A percentile compares a stretch with the other conserved stretches of the same genome.
These are phyloP conservation scores for Beauveria varroae DNA, from an alignment of 2,329 filamentous ascomycete genomes.

Conservation along the genomic window DNA sequence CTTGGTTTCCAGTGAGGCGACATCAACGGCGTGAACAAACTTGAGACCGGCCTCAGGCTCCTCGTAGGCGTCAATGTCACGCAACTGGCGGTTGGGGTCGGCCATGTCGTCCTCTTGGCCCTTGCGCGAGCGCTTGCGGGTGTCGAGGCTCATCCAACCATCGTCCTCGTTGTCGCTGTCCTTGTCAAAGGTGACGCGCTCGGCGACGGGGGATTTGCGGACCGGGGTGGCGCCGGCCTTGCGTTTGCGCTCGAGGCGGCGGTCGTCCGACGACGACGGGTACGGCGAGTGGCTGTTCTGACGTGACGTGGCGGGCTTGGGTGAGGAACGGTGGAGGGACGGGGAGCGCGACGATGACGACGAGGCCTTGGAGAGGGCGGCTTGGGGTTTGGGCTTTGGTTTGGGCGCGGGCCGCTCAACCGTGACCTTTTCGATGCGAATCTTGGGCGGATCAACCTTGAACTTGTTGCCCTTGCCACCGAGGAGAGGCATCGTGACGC, in stretches of 20 bases:
- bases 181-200: constrained; percentile 43
- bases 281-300: constrained; percentile 36
- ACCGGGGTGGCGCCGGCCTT: constrained; percentile 28
- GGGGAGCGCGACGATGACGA: constrained; percentile 27
- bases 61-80: constrained; percentile 39
- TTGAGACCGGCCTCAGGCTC: constrained; percentile 32
- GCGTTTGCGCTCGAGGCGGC: constrained; percentile 38
- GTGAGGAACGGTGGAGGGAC: constrained; percentile 31
- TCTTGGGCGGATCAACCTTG: constrained; percentile 42
- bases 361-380: constrained; percentile 20
- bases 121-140: constrained; percentile 41
- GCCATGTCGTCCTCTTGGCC: constrained; percentile 31
- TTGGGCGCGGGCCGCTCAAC: constrained; percentile 31
- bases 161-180: constrained; percentile 45
- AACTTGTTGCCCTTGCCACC: constrained; percentile 39
- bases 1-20: constrained; percentile 43
- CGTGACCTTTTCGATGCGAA: constrained; percentile 46
- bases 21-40: constrained; percentile 52
- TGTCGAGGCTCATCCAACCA: constrained; percentile 41
- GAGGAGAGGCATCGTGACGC: constrained; percentile 25
- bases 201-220: constrained; percentile 38
- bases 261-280: constrained; percentile 33
- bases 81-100: constrained; percentile 40
- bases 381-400: constrained; percentile 29
- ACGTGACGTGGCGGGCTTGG: constrained; percentile 30